Conservation (phyloP, 305 asterid genomes). For the Fraxinus floribunda region DNA sequence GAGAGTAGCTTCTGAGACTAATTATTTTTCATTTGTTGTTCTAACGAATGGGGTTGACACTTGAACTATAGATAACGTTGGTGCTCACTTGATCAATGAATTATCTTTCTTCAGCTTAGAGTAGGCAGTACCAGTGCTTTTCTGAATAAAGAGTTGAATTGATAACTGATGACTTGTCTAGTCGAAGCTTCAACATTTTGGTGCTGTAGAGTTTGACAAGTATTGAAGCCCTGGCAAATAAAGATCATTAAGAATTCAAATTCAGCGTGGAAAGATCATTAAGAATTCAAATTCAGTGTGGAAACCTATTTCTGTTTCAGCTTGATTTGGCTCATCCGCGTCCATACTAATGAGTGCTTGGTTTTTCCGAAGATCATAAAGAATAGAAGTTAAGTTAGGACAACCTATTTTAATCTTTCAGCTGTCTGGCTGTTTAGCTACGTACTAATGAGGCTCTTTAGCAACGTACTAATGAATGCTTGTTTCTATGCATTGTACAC, state of each 20-base stretch:
- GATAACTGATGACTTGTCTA: background rate
- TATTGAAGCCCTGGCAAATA: background rate
- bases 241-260: background rate
- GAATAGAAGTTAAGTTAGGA: background rate
- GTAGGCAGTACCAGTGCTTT: background rate
- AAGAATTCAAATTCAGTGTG: background rate
- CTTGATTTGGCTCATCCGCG: background rate
- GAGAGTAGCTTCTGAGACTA: background rate
- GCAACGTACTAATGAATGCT: background rate
- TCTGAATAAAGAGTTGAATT: background rate
- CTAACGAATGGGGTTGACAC: background rate
- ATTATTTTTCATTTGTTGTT: background rate
- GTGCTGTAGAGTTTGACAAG: background rate
- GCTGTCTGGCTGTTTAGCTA: background rate
- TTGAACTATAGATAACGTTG: background rate
- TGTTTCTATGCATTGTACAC: background rate
- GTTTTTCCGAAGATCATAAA: background rate
- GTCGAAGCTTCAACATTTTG: background rate
- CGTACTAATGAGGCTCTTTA: background rate
- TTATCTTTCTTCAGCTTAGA: background rate
- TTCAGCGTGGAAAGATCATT: background rate
- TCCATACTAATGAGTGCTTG: background rate
- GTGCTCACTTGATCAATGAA: background rate
- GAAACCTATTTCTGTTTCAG: background rate
- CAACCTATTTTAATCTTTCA: background rate